Conservation (phyloP, 139 green algal genomes). For the Zygnema circumcarinatum region DNA sequence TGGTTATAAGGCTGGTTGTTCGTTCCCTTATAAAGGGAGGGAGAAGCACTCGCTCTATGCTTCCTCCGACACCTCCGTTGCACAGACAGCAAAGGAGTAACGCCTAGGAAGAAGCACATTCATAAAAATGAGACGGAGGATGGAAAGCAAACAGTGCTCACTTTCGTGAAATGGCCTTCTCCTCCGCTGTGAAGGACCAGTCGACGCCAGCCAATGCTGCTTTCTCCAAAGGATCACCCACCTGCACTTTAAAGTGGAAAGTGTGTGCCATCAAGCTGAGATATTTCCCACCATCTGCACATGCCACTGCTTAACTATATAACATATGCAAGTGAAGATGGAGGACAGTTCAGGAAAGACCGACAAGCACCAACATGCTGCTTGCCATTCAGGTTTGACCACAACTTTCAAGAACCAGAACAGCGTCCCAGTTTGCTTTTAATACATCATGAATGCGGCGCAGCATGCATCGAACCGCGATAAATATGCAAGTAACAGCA, state of each 20-base stretch:
- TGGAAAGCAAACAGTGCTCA: not conserved
- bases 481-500: no score
- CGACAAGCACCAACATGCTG: no score
- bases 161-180: constrained; percentile 49
- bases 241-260: constrained; percentile 17
- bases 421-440: no score
- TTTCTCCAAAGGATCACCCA: constrained; percentile 68
- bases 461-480: no score
- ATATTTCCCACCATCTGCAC: no score
- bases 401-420: no score
- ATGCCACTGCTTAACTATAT: not conserved
- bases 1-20: not conserved
- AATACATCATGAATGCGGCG: no score
- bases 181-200: constrained; percentile 62
- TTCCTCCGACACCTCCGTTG: not conserved
- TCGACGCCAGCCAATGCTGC: constrained; percentile 63
- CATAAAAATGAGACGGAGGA: not conserved
- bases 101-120: not conserved
- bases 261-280: no score
- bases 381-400: no score
- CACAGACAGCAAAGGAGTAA: not conserved
- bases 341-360: no score
- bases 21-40: not conserved
- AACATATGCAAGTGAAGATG: not conserved
- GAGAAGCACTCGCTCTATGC: not conserved